Conservation (phyloP, 306 rosid genomes). For the Medicago truncatula region MtrunA17r5.0-ANR NC_053042.1:6488501-6489000, state of each 20-base stretch:
- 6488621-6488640: conserved; percentile 1
- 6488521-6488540: not conserved
- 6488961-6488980: too few species aligned
- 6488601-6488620: not conserved
- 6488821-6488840: too few species aligned
- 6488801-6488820: too few species aligned
- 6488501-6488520: not conserved
- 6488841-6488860: not conserved
- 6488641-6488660: conserved; percentile 5
- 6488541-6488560: not conserved
- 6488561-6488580: not conserved
- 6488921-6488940: too few species aligned
- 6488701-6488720: not conserved
- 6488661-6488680: not conserved
- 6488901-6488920: too few species aligned
- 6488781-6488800: too few species aligned
- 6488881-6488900: too few species aligned
- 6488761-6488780: not conserved
- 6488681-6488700: not conserved
- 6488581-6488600: not conserved
- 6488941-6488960: too few species aligned
- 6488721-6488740: not conserved
- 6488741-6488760: not conserved
- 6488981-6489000: too few species aligned
- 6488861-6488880: not conserved